Base-by-base conservation (phyloP, 805 yeast species). In the Hanseniaspora pseudoguilliermondii region DNA sequence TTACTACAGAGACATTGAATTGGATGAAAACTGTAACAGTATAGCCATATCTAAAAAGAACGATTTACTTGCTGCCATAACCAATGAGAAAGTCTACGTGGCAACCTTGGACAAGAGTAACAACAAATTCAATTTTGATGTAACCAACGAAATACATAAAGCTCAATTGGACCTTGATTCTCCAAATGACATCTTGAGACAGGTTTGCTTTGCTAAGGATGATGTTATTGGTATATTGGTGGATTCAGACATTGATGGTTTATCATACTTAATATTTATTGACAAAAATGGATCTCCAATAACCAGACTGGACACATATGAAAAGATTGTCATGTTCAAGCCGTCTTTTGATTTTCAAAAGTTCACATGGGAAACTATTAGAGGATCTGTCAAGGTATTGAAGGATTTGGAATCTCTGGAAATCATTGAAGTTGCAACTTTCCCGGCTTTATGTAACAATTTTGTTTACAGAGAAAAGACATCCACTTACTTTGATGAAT, bases 371-470 rank as follows among this genome's bases (percentile, higher is more conserved):
- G 82, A 87, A 66, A 75, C 83, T 1, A 74, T 83, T 39, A 82
- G 81, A 64, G 88, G 89, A 20, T 64, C 78, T 4, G 75, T 86
- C 4, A 71, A 70, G 60, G 71, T 71, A 57, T 57, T 82, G 23
- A 18, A 10, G 18, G 40, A 39, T 21, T 25, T 38, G 10, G 40
- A 39, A 3, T 64, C 66, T 32, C 67, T 68, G 58, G 60, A 63
- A 54, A 35, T 69, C 2, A 57, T 59, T 0, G 66, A 68, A 38
- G 63, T 83, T 5, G 66, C 79, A 2, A 73, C 74, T 57, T 81
- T 89, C 59, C 90, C 91, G 1, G 84, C 79, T 63, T 70, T 86
- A 29, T 87, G 95, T 63, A 77, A 77, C 54, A 84, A 75, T 59
- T 78, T 73, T 60, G 80, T 78, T 61, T 76, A 81, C 2, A 71